These are phyloP conservation scores for Platanthera zijinensis DNA, from an alignment of 106 monocot species.

Conservation along the genomic window DNA sequence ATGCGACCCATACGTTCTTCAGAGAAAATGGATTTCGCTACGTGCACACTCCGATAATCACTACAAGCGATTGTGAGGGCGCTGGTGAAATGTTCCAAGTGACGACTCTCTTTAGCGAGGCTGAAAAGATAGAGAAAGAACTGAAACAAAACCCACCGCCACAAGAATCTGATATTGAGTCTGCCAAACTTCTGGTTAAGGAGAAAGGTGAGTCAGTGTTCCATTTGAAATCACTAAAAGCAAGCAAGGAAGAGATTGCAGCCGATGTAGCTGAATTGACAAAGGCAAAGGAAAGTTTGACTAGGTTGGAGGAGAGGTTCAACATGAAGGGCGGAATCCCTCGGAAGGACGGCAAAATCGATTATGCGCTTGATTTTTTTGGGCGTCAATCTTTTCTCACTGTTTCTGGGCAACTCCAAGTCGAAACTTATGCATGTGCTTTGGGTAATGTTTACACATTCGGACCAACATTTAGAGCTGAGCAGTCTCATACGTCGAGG, in stretches of 20 bases:
- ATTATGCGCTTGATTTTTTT: constrained; percentile 76
- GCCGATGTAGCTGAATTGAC: constrained; percentile 57
- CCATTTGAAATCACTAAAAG: constrained; percentile 59
- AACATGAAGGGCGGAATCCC: constrained; percentile 75
- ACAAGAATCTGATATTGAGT: constrained; percentile 65
- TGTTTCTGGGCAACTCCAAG: constrained; percentile 89
- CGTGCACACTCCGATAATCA: constrained; percentile 86
- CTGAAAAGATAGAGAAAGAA: constrained; percentile 74
- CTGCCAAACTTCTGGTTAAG: constrained; percentile 52
- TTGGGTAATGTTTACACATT: constrained; percentile 95
- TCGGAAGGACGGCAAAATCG: constrained; percentile 54
- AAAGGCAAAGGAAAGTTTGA: constrained; percentile 59
- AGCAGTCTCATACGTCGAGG: constrained; percentile 88
- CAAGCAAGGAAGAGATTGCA: constrained; percentile 40
- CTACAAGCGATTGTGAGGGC: constrained; percentile 92
- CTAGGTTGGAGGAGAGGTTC: constrained; percentile 66
- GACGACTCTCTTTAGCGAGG: constrained; percentile 73
- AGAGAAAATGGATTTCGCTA: constrained; percentile 78
- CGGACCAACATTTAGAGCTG: constrained; percentile 94
- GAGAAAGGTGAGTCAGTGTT: constrained; percentile 68
- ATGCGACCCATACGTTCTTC: constrained; percentile 78
- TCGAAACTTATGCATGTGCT: constrained; percentile 89
- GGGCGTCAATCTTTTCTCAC: constrained; percentile 84
- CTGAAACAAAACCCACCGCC: constrained; percentile 64
- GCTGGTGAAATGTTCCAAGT: constrained; percentile 97